Percentiles rank a stretch among this genome's conserved stretches.
Evolutionary conservation across 331 rosid species (phyloP).

Genomic region (Cucumis variabilis): DNA sequence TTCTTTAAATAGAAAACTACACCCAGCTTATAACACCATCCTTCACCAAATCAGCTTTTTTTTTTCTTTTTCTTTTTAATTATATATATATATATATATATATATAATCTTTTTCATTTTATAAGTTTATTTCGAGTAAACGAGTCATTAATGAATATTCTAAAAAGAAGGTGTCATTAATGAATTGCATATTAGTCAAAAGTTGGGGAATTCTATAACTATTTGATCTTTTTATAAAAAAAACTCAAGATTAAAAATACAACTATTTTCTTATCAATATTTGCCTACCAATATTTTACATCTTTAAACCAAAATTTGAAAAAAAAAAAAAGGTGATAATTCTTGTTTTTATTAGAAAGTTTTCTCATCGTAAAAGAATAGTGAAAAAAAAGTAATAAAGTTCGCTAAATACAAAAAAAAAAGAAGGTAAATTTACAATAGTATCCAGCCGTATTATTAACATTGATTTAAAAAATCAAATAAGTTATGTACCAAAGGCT

Average conservation of each 20-base stretch:
- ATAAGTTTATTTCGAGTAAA: neutral
- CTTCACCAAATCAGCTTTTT: neutral
- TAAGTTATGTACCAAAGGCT: too few relatives aligned
- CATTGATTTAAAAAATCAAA: too few relatives aligned
- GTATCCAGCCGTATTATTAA: too few relatives aligned
- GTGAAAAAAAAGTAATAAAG: too few relatives aligned
- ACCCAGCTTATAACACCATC: neutral
- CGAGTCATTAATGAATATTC: neutral
- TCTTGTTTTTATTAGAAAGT: too few relatives aligned
- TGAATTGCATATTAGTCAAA: neutral
- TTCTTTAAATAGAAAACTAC: neutral
- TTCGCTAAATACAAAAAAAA: too few relatives aligned
- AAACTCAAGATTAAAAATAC: neutral
- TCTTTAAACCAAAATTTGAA: too few relatives aligned
- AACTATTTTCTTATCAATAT: neutral
- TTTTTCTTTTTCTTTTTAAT: too few relatives aligned
- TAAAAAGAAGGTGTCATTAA: neutral
- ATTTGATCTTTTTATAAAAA: too few relatives aligned
- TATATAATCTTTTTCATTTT: neutral
- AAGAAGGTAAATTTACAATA: too few relatives aligned
- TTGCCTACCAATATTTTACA: neutral
- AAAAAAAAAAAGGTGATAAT: too few relatives aligned
- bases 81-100: neutral
- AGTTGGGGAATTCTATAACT: neutral
- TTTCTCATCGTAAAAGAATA: too few relatives aligned